Base-by-base conservation (phyloP, 2,329 filamentous ascomycete species). In the Thyridium curvatum region DNA sequence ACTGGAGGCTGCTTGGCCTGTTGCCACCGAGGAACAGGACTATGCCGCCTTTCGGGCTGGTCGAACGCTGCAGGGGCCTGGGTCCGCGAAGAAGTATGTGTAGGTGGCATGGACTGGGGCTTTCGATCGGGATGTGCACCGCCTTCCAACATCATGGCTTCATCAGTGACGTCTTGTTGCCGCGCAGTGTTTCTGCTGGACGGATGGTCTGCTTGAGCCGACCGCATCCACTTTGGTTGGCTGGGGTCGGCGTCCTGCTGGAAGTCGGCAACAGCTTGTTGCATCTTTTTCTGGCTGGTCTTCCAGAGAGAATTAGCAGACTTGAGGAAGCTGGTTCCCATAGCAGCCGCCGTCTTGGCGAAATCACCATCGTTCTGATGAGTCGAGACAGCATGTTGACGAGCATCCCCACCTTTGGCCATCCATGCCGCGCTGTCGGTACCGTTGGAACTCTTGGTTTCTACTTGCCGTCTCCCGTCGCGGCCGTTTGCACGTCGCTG, bases 251-350 rank as follows among this genome's bases (percentile, higher is more conserved):
- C 83, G 32, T 74, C 73, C 42, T 76, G 71, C 48, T 84, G 77
- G 42, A 97, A 85, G 13, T 98, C 93, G 8, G 89, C 82, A 28
- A 97, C 86, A 4, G 88, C 91, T 60, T 93, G 88, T 53, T 94
- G 88, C 41, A 97, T 77, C 57, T 87, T 90, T 62, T 95, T 98
- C 55, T 90, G 87, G 1, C 91, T 82, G 3, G 85, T 86, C 58
- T 95, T 98, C 93, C 93, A 98, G 1, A 97, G 65, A 1, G 87
- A 91, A 49, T 94, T 94, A 2, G 93, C 93, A 3, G 90, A 93
- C 59, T 98, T 98, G 60, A 97, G 81, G 12, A 98, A 63, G 45
- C 76, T 94, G 33, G 69, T 87, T 1, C 93, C 86, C 54, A 97
- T 72, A 28, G 90, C 84, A 6, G 87, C 80, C 3, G 91, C 91